phyloP scores from a whole-genome alignment of 2,329 filamentous ascomycete genomes.

The Alternaria postmessia region DNA sequence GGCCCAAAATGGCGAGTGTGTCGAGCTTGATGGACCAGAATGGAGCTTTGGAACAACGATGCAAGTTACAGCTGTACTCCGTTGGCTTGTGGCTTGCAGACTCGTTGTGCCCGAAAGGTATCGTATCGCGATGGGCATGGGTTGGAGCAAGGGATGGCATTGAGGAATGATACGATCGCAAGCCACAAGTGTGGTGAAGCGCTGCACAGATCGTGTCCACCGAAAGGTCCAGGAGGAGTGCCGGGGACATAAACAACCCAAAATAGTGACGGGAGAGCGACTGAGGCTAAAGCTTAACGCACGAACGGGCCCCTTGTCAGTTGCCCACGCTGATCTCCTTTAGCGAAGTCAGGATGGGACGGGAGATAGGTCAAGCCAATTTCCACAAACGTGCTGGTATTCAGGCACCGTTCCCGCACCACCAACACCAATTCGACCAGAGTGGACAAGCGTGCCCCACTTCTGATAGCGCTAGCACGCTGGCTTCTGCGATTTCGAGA shows the following conservation, averaged over 20 bases:
- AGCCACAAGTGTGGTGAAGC: conserved; percentile 7
- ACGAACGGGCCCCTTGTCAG: conserved; percentile 15
- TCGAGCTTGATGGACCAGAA: conserved; percentile 10
- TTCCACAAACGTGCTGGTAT: conserved; percentile 10
- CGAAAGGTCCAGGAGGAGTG: conserved; percentile 4
- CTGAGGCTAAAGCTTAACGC: conserved; percentile 25
- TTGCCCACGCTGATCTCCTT: conserved; percentile 8
- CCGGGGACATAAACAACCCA: not conserved
- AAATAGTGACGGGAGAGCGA: conserved; percentile 30
- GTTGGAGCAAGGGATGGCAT: conserved; percentile 17
- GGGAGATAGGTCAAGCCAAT: conserved; percentile 13
- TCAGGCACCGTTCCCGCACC: conserved; percentile 13
- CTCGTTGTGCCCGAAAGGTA: conserved; percentile 10
- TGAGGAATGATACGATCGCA: conserved; percentile 10
- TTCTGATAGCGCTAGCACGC: not conserved
- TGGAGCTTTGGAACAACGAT: conserved; percentile 1
- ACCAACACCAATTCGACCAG: not conserved
- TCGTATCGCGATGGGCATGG: conserved; percentile 13
- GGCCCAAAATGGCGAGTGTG: not conserved
- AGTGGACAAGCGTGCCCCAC: conserved; percentile 4
- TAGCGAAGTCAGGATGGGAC: conserved; percentile 15
- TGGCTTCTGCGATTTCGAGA: conserved; percentile 6
- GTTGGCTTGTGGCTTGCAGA: conserved; percentile 23
- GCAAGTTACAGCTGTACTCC: conserved; percentile 11
- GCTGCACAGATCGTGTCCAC: conserved; percentile 11